Conservation (phyloP, 331 rosid genomes). For the Saraca asoca region DNA sequence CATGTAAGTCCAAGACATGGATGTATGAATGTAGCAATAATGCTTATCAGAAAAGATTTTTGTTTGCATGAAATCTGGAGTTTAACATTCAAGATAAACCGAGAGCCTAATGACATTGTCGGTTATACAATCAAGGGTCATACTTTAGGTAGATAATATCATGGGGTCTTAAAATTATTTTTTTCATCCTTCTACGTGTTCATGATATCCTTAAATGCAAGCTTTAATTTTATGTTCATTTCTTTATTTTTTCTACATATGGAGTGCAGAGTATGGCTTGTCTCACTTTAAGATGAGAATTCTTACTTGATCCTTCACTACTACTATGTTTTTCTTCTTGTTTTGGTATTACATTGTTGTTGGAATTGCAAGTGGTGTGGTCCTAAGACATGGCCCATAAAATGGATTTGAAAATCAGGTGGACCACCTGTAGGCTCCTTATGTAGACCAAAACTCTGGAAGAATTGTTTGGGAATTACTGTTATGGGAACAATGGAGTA, state of each 20-base stretch:
- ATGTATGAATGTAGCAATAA: background rate
- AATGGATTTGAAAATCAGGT: background rate
- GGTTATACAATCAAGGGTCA: background rate
- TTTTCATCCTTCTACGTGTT: background rate
- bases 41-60: background rate
- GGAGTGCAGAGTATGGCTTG: no score
- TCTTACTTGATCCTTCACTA: background rate
- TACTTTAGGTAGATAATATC: background rate
- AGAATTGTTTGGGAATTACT: background rate
- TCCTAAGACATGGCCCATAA: background rate
- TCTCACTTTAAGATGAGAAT: background rate
- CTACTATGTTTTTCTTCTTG: no score
- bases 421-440: background rate
- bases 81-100: background rate
- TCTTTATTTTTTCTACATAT: background rate
- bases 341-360: background rate
- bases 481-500: background rate
- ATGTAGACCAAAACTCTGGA: background rate
- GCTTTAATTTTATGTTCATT: background rate
- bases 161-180: background rate
- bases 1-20: background rate
- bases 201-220: background rate
- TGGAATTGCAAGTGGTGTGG: background rate
- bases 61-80: background rate
- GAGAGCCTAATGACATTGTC: background rate